phyloP scores from a whole-genome alignment of 768 basidiomycete species.

The Cyathus striatus region DNA sequence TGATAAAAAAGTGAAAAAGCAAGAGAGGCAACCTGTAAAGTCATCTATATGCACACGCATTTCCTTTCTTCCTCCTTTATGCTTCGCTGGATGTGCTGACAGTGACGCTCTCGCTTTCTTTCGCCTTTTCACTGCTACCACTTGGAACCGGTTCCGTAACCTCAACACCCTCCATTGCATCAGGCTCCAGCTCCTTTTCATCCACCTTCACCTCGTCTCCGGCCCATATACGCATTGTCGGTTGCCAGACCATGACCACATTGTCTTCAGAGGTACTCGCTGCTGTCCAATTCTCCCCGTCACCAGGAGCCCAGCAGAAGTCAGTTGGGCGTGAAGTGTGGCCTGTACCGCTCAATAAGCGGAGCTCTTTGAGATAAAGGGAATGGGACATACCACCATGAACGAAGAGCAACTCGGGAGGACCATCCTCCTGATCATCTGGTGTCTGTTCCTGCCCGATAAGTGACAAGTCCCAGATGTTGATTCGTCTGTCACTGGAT shows the following conservation, averaged over 20 bases:
- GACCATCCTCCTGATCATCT: slow-evolving; percentile 97
- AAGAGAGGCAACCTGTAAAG: no score
- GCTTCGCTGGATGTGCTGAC: slow-evolving; percentile 54
- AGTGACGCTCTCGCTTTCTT: slow-evolving; percentile 27
- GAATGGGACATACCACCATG: slow-evolving; percentile 71
- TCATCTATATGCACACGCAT: no score
- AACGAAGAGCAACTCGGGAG: slow-evolving; percentile 92
- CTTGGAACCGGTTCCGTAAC: slow-evolving; percentile 19
- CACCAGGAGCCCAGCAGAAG: slow-evolving; percentile 91
- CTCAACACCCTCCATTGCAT: slow-evolving; percentile 76
- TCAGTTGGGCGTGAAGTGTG: slow-evolving; percentile 90
- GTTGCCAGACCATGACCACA: slow-evolving; percentile 96
- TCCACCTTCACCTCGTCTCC: slow-evolving; percentile 84
- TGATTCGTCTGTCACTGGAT: slow-evolving; percentile 88
- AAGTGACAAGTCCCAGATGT: slow-evolving; percentile 89
- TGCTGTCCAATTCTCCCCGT: slow-evolving; percentile 79
- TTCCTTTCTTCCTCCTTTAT: slow-evolving; percentile 24
- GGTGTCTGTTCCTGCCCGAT: slow-evolving; percentile 97
- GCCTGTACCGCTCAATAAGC: slow-evolving; percentile 37
- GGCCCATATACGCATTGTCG: slow-evolving; percentile 90
- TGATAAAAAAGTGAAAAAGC: no score
- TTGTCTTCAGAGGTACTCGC: slow-evolving; percentile 95
- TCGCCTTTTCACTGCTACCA: slow-evolving; percentile 21
- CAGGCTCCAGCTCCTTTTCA: slow-evolving; percentile 79
- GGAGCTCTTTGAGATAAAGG: slow-evolving; percentile 2